A percentile compares a stretch with the other conserved stretches of the same genome.
These are phyloP conservation scores for Sclerotinia glacialis DNA, from an alignment of 2,329 filamentous ascomycete genomes.

Conservation along the genomic window DNA sequence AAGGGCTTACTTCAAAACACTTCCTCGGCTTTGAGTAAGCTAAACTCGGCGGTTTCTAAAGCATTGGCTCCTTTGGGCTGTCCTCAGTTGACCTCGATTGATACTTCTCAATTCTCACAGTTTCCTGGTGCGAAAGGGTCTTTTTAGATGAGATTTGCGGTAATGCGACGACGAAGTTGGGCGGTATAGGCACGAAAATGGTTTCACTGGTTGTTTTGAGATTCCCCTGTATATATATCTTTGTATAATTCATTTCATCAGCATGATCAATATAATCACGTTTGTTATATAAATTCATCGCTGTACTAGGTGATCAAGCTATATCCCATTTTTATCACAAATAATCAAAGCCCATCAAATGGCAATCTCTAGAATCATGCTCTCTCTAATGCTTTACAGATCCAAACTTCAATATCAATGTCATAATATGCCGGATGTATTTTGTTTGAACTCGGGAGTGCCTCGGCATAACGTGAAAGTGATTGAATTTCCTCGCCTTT, in stretches of 20 bases:
- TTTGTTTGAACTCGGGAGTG: not conserved
- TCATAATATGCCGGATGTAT: not conserved
- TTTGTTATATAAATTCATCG: no score
- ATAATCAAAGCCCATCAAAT: no score
- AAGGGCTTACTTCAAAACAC: conserved; percentile 40
- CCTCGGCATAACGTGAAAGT: not conserved
- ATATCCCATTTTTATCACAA: no score
- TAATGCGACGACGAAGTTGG: not conserved
- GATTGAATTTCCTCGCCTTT: not conserved
- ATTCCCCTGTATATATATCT: not conserved
- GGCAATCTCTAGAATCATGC: not conserved
- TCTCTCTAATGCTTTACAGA: no score
- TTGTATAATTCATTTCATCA: not conserved
- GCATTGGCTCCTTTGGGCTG: conserved; percentile 12
- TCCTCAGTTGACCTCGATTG: conserved; percentile 17
- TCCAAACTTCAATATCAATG: not conserved
- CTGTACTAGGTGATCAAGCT: no score
- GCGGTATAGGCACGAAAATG: not conserved
- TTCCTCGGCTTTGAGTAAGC: conserved; percentile 38
- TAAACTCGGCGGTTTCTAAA: conserved; percentile 16
- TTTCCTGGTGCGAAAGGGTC: conserved; percentile 22
- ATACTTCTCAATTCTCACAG: conserved; percentile 18
- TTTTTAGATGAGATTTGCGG: not conserved
- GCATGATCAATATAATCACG: no score
- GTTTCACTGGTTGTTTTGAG: not conserved